Conservation (phyloP, 2,329 filamentous ascomycete genomes). For the Colletotrichum godetiae region DNA sequence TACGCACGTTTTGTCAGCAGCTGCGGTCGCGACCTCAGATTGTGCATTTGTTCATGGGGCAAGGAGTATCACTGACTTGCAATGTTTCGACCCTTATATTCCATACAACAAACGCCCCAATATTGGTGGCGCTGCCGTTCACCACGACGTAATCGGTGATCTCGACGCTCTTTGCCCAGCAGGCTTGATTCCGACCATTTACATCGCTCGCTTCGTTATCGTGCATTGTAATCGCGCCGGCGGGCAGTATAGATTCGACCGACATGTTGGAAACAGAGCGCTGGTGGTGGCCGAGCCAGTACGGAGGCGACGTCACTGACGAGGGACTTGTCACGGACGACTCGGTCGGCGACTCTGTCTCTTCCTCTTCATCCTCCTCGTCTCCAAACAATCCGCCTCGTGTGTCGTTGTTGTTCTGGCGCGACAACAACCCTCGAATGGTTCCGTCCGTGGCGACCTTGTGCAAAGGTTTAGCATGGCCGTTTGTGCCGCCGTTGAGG, state of each 20-base stretch:
- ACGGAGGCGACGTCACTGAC: conserved; percentile 54
- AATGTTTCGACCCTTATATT: conserved; percentile 90
- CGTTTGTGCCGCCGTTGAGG: conserved; percentile 21
- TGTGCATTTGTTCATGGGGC: neutral
- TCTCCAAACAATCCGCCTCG: conserved; percentile 28
- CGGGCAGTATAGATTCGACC: conserved; percentile 58
- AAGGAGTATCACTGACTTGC: conserved; percentile 67
- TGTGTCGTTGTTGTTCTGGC: conserved; percentile 26
- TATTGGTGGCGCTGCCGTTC: conserved; percentile 65
- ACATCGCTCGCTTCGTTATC: conserved; percentile 69
- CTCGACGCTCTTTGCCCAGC: conserved; percentile 73
- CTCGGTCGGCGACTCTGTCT: conserved; percentile 21
- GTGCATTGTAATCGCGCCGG: conserved; percentile 68
- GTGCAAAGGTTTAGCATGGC: conserved; percentile 13
- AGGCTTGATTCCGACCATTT: conserved; percentile 65
- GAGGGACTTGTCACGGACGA: conserved; percentile 33
- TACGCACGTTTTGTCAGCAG: conserved; percentile 47
- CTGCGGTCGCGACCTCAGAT: too few relatives aligned
- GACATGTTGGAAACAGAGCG: conserved; percentile 56
- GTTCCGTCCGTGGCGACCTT: conserved; percentile 17
- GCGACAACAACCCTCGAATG: conserved; percentile 23
- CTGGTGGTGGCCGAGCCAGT: conserved; percentile 54
- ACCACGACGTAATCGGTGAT: conserved; percentile 68
- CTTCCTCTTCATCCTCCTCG: conserved; percentile 20
- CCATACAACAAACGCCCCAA: conserved; percentile 96